phyloP scores from a whole-genome alignment of 2,329 filamentous ascomycete genomes.

The Hymenoscyphus linearis region DNA sequence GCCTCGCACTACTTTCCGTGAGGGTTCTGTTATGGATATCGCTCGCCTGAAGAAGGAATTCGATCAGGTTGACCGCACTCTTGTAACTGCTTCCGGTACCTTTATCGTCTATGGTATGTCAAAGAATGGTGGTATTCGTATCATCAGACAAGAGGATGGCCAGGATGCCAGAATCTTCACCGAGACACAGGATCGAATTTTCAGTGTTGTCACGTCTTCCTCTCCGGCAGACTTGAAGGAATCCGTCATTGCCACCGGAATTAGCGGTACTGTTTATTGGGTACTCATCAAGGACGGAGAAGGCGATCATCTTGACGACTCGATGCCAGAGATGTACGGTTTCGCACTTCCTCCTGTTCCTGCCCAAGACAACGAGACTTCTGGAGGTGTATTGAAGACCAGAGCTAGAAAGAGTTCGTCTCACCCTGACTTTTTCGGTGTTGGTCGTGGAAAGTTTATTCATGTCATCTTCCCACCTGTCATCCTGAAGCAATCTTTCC shows the following conservation, averaged over 20 bases:
- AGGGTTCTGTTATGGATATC: slow-evolving; percentile 84
- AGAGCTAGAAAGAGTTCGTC: slow-evolving; percentile 83
- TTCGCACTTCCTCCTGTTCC: slow-evolving; percentile 85
- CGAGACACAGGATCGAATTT: slow-evolving; percentile 86
- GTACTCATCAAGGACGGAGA: slow-evolving; percentile 70
- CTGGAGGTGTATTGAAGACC: slow-evolving; percentile 91
- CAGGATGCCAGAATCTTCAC: slow-evolving; percentile 89
- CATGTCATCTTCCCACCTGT: slow-evolving; percentile 73
- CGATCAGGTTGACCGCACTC: slow-evolving; percentile 90
- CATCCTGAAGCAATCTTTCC: slow-evolving; percentile 56
- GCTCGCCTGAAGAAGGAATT: slow-evolving; percentile 95
- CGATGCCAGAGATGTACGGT: slow-evolving; percentile 75
- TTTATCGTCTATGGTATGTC: slow-evolving; percentile 95
- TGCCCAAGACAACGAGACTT: slow-evolving; percentile 82
- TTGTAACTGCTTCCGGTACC: slow-evolving; percentile 81
- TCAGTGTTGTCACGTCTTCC: slow-evolving; percentile 82
- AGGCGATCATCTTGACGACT: slow-evolving; percentile 73
- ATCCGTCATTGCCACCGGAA: slow-evolving; percentile 83
- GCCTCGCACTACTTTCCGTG: slow-evolving; percentile 60
- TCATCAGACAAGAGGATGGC: slow-evolving; percentile 92
- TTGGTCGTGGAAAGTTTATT: slow-evolving; percentile 93
- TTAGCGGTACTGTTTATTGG: slow-evolving; percentile 97
- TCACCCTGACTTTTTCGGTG: slow-evolving; percentile 90
- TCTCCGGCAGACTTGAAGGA: slow-evolving; percentile 62
- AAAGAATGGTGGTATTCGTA: slow-evolving; percentile 85